Evolutionary conservation across 345 rosid genomes (phyloP), one percentile per base, ranked within the genome.

Genomic region (Populus nigra): DNA sequence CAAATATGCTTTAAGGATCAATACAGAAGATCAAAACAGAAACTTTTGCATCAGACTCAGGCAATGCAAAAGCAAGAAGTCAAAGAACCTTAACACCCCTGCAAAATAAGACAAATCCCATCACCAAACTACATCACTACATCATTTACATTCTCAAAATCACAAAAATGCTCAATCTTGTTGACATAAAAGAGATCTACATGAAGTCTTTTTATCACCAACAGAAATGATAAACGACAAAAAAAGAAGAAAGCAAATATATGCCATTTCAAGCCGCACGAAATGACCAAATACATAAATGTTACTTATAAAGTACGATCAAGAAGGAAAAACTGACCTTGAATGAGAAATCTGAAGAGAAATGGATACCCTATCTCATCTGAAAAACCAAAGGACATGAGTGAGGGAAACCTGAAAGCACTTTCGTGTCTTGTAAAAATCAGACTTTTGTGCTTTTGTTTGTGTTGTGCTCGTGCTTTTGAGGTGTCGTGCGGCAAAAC

Each of bases 41-140:
- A 35, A 68, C 71, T 22, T 36, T n/a, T 68, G 71, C 45, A 38
- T 10, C 71, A 38, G 22, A 38, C 33, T 36, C 47, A 20, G 71
- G 45, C 22, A 71, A 53, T 49, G 74, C 61, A 71, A 20, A 49
- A 25, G 11, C 13, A 59, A 59, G 29, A 59, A 59, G 29, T 59
- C 65, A 59, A 74, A 62, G 69, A 45, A 41, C 55, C 39, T 20
- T 13, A 41, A 25, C 68, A 43, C 5, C 77, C 76, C 77, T 74
- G 77, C 61, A 63, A 2, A 74, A 62, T 59, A 43, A 20, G 17
- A 63, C 55, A 25, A 38, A 8, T 62, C 59, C 23, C 59, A 43
- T 45, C 49, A 10, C 33, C 38, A 74, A 38, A 74, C 31, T 43
- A 74, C 33, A 61, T 45, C 35, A 9, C n/a, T 1, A 36, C 43